These are phyloP conservation scores for Solanum raphanifolium DNA, from an alignment of 257 asterid genomes.

Conservation along the genomic window DNA sequence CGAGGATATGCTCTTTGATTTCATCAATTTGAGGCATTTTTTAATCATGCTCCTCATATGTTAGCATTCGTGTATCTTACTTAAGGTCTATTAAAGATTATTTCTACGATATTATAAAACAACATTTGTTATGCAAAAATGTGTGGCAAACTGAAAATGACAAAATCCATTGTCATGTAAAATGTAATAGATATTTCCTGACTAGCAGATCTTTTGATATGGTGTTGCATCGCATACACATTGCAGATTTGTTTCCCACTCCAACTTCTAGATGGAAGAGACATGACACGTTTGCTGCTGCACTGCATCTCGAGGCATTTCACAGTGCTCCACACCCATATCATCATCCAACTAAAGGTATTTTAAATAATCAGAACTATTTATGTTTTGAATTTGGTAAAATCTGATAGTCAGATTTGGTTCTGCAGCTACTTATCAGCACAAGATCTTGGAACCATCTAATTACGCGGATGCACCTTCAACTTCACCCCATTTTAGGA, in stretches of 20 bases:
- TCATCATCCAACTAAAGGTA: slow-evolving; percentile 28
- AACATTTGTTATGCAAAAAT: neutral
- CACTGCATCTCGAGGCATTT: slow-evolving; percentile 15
- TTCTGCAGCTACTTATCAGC: slow-evolving; percentile 25
- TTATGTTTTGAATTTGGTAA: neutral
- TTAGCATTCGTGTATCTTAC: neutral
- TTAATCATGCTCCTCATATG: neutral
- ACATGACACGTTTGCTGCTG: slow-evolving; percentile 8
- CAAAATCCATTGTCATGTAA: neutral
- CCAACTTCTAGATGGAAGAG: slow-evolving; percentile 4
- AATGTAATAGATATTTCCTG: neutral
- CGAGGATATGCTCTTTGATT: neutral
- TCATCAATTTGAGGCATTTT: neutral
- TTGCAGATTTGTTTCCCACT: slow-evolving; percentile 1
- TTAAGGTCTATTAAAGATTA: neutral
- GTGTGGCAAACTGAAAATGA: neutral
- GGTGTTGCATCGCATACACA: neutral
- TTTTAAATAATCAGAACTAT: neutral
- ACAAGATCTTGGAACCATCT: slow-evolving; percentile 3
- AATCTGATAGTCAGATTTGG: neutral
- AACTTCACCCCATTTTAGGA: slow-evolving; percentile 11
- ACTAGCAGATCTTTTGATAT: neutral
- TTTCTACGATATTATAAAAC: neutral
- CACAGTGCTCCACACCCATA: slow-evolving; percentile 14
- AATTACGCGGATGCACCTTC: slow-evolving; percentile 21